Evolutionary conservation across 768 basidiomycete genomes (phyloP).

Genomic region (Kwoniella dejecticola): DNA sequence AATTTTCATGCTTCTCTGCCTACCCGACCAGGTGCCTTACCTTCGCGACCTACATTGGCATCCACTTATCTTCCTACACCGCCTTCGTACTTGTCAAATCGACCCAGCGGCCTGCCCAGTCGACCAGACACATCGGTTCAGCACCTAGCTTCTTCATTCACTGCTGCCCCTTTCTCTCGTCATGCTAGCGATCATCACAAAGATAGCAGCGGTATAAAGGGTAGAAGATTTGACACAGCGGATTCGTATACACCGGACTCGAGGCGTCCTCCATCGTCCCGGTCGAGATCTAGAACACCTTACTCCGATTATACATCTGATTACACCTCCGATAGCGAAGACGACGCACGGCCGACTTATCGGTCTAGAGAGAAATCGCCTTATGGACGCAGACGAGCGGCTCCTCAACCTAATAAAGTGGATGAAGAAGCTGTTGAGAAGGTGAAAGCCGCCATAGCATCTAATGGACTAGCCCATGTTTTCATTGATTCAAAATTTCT

Average conservation of each 20-base stretch:
- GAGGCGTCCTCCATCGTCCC: constrained; percentile 16
- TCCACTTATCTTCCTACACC: constrained; percentile 1
- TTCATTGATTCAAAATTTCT: constrained; percentile 35
- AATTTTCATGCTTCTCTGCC: constrained; percentile 5
- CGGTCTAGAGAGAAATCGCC: constrained; percentile 21
- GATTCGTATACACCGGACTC: constrained; percentile 27
- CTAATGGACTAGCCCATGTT: constrained; percentile 43
- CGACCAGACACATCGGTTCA: constrained; percentile 22
- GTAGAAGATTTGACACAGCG: constrained; percentile 10
- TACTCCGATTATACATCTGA: constrained; percentile 30
- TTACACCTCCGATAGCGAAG: constrained; percentile 30
- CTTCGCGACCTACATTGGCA: constrained; percentile 10
- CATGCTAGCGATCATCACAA: neutral
- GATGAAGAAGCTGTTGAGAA: constrained; percentile 35
- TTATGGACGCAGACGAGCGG: constrained; percentile 7
- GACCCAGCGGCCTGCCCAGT: constrained; percentile 22
- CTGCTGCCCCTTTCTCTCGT: constrained; percentile 36
- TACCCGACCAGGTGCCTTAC: constrained; percentile 5
- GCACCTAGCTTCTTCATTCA: constrained; percentile 38
- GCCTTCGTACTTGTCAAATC: neutral
- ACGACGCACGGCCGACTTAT: constrained; percentile 22
- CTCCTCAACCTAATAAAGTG: constrained; percentile 22
- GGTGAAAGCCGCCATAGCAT: constrained; percentile 28
- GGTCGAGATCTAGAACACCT: constrained; percentile 24
- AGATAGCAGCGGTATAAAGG: neutral